Evolutionary conservation across 306 rosid genomes (phyloP).

Genomic region (Pyrus communis): DNA sequence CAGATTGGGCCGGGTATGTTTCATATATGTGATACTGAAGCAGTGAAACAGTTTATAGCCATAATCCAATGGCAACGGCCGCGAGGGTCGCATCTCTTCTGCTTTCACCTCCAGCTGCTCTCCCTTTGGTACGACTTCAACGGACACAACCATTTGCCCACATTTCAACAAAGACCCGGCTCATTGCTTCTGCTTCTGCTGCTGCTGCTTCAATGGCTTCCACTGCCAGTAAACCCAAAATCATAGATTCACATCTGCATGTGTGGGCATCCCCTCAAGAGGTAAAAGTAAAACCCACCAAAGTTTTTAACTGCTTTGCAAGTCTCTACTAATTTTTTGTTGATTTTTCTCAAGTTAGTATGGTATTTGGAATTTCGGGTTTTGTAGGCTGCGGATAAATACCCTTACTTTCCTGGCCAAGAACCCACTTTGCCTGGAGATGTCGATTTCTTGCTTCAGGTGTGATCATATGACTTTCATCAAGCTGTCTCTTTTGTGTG

Average conservation of each 20-base stretch:
- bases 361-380: background rate
- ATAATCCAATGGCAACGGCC: conserved; percentile 12
- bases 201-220: conserved; percentile 28
- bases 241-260: conserved; percentile 82
- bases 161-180: conserved; percentile 8
- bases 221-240: conserved; percentile 9
- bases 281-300: conserved; percentile 19
- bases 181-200: conserved; percentile 5
- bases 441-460: conserved; percentile 69
- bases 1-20: too few species aligned
- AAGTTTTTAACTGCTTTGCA: background rate
- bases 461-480: conserved; percentile 8
- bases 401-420: conserved; percentile 72
- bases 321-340: background rate
- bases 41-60: too few species aligned
- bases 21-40: background rate
- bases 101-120: conserved; percentile 13
- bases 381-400: conserved; percentile 53
- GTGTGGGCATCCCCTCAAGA: conserved; percentile 84
- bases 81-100: conserved; percentile 8
- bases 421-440: conserved; percentile 66
- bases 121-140: background rate
- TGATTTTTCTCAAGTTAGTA: background rate
- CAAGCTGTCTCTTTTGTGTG: background rate
- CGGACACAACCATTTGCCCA: background rate